Evolutionary conservation across 1,139 yeast species (phyloP).

Genomic region (Zygotorulaspora mrakii): DNA sequence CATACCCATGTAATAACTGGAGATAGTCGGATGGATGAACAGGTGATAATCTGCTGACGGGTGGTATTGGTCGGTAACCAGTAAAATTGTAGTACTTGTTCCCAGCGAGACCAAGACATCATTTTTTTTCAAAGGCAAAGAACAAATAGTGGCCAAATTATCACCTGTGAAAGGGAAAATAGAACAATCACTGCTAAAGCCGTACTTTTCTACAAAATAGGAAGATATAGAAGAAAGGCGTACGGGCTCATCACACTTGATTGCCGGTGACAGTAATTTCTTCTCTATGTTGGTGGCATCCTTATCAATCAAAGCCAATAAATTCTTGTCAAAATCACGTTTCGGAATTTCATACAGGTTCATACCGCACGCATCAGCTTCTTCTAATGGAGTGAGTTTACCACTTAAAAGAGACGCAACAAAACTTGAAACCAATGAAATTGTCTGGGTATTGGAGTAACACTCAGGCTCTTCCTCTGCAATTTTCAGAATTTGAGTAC

Average conservation of each 20-base stretch:
- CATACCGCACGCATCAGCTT: conserved; percentile 91
- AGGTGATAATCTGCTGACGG: conserved; percentile 83
- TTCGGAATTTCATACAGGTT: conserved; percentile 67
- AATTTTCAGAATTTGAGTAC: conserved; percentile 79
- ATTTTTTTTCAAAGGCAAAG: conserved; percentile 70
- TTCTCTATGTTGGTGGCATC: conserved; percentile 19
- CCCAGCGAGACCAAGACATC: conserved; percentile 83
- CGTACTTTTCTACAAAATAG: conserved; percentile 64
- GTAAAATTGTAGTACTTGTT: conserved; percentile 80
- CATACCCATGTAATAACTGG: conserved; percentile 86
- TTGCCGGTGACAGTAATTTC: conserved; percentile 30
- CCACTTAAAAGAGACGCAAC: conserved; percentile 71
- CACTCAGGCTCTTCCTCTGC: conserved; percentile 52
- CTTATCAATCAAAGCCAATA: conserved; percentile 41
- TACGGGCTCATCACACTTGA: conserved; percentile 29
- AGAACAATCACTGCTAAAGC: conserved; percentile 51
- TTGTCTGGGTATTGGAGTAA: conserved; percentile 55
- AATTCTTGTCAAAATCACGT: conserved; percentile 49
- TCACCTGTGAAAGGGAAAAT: conserved; percentile 82
- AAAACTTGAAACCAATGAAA: conserved; percentile 76
- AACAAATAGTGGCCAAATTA: conserved; percentile 81
- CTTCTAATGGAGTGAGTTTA: conserved; percentile 59
- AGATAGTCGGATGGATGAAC: conserved; percentile 80
- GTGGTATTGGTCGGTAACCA: conserved; percentile 71
- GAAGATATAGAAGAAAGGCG: conserved; percentile 49